Evolutionary conservation across 495 filamentous ascomycete species (phyloP).

Genomic region (Aspergillus saccharolyticus): DNA sequence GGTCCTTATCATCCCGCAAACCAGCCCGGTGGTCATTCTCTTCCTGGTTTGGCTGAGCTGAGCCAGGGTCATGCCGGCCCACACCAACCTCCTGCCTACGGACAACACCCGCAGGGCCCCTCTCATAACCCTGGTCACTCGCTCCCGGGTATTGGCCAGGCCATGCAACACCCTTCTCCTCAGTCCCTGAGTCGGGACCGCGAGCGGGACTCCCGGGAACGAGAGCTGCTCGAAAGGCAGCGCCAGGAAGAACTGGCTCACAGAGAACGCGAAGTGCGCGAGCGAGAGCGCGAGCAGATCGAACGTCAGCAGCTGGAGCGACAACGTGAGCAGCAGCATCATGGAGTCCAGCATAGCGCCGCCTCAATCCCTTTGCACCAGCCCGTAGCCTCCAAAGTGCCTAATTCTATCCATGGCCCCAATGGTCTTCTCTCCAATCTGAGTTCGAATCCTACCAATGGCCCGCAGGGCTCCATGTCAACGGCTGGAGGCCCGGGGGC

Average conservation of each 20-base stretch:
- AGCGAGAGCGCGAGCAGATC: constrained; percentile 60
- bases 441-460: constrained; percentile 49
- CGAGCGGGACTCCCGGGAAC: constrained; percentile 48
- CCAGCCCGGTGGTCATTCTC: constrained; percentile 46
- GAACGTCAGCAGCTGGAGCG: constrained; percentile 52
- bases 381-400: constrained; percentile 76
- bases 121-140: constrained; percentile 45
- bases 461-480: constrained; percentile 54
- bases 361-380: constrained; percentile 85
- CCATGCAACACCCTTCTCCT: constrained; percentile 49
- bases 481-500: constrained; percentile 59
- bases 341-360: constrained; percentile 76
- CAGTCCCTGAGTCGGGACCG: constrained; percentile 49
- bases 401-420: constrained; percentile 78
- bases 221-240: constrained; percentile 45
- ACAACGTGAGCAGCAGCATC: constrained; percentile 49
- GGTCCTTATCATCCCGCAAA: constrained; percentile 40
- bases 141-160: constrained; percentile 48
- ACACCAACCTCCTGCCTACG: constrained; percentile 46
- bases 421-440: constrained; percentile 79
- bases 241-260: constrained; percentile 56
- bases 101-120: constrained; percentile 38
- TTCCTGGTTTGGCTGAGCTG: constrained; percentile 48
- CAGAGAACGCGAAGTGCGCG: constrained; percentile 61
- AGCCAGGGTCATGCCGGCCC: constrained; percentile 46